Evolutionary conservation across 768 basidiomycete genomes (phyloP).

Genomic region (Phaeotremella skinneri): DNA sequence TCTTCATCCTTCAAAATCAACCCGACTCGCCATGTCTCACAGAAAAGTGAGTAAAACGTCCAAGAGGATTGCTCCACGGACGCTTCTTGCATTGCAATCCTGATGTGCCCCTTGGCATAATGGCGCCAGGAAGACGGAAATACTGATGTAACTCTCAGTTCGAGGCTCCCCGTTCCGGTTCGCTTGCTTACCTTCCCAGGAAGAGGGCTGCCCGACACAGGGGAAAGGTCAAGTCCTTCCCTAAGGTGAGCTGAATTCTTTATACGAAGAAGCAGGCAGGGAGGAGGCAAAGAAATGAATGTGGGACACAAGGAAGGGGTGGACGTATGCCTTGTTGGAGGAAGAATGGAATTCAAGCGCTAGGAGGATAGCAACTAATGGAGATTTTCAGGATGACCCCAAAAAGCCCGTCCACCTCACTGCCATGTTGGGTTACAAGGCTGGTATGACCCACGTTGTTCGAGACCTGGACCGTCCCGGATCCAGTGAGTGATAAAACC

Average conservation of each 20-base stretch:
- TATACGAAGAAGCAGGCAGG: constrained; percentile 5
- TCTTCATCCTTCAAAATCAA: constrained; percentile 14
- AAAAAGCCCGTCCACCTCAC: constrained; percentile 99
- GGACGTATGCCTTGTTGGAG: constrained; percentile 9
- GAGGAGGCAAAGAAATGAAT: constrained; percentile 7
- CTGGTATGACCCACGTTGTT: constrained; percentile 99
- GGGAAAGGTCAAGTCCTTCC: constrained; percentile 99
- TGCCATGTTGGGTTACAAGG: constrained; percentile 98
- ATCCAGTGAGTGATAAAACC: constrained; percentile 70
- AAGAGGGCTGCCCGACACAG: constrained; percentile 96
- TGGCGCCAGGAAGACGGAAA: neutral
- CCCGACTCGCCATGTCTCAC: constrained; percentile 40
- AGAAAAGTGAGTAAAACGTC: constrained; percentile 29
- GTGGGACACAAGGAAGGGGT: neutral
- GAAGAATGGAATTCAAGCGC: constrained; percentile 9
- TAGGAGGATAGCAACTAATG: neutral
- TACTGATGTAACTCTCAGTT: constrained; percentile 58
- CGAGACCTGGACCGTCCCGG: constrained; percentile 99
- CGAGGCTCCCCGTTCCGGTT: constrained; percentile 98
- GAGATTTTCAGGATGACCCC: constrained; percentile 78
- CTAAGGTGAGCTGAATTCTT: constrained; percentile 65
- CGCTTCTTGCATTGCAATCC: too few relatives aligned
- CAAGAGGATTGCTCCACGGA: too few relatives aligned
- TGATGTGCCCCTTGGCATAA: neutral
- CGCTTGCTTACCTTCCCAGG: constrained; percentile 76